Percentiles rank a stretch among this genome's conserved stretches.
These are phyloP conservation scores for Ceratobasidium sp. DNA, from an alignment of 1,284 basidiomycete genomes.

Conservation along the genomic window DNA sequence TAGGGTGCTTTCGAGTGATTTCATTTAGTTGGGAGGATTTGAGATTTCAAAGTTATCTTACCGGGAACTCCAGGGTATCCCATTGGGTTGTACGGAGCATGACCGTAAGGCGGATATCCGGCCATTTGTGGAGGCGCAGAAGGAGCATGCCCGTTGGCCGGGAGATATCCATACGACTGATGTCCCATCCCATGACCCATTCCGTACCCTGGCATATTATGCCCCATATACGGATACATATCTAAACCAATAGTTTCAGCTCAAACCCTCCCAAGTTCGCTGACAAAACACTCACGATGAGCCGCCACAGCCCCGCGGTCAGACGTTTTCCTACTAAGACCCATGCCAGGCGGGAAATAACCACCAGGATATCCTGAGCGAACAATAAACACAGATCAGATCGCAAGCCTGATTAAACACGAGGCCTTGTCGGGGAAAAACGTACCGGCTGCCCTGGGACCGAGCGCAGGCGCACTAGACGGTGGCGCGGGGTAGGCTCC, in stretches of 20 bases:
- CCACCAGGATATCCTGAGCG: conserved; percentile 22
- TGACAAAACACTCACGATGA: conserved; percentile 22
- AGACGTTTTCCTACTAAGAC: conserved; percentile 37
- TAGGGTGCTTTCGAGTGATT: conserved; percentile 9
- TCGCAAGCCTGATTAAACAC: background rate
- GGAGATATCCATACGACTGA: conserved; percentile 29
- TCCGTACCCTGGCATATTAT: no score
- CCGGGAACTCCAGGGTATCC: conserved; percentile 29
- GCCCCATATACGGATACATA: conserved; percentile 20
- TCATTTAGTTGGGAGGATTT: background rate
- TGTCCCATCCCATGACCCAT: background rate
- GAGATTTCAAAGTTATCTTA: background rate
- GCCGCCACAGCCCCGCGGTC: conserved; percentile 27
- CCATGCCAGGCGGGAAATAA: conserved; percentile 39
- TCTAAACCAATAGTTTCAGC: background rate
- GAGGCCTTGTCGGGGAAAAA: conserved; percentile 10
- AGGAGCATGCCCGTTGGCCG: conserved; percentile 2
- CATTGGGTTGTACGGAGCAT: conserved; percentile 31
- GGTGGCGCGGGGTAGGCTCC: conserved; percentile 26
- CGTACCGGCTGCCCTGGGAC: conserved; percentile 30
- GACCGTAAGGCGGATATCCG: conserved; percentile 36
- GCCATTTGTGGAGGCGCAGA: conserved; percentile 18
- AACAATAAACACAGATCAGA: conserved; percentile 23
- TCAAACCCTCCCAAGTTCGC: background rate
- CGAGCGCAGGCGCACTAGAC: conserved; percentile 39